These are phyloP conservation scores for Nitzschia sp. DNA, from an alignment of 108 stramenopile genomes.

Conservation along the genomic window DNA sequence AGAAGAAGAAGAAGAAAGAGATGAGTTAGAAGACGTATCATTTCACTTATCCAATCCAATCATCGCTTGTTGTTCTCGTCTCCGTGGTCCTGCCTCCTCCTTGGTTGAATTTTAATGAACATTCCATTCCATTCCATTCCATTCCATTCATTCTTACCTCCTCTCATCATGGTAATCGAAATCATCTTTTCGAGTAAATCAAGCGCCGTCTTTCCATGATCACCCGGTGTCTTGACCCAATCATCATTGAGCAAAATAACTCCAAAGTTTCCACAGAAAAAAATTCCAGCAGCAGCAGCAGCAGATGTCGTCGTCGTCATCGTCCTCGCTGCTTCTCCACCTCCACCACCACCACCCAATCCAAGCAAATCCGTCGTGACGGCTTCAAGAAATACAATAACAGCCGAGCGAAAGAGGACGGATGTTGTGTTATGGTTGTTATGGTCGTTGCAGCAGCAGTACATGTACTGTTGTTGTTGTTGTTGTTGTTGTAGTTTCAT, in stretches of 20 bases:
- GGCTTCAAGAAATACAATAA: slow-evolving; percentile 60
- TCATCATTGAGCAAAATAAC: slow-evolving; percentile 60
- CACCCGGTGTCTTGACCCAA: slow-evolving; percentile 54
- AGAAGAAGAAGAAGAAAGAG: too few relatives aligned
- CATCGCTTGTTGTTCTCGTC: too few relatives aligned
- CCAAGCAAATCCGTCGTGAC: slow-evolving; percentile 64
- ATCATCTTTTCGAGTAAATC: slow-evolving; percentile 75
- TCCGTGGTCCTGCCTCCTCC: too few relatives aligned
- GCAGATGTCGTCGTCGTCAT: neutral
- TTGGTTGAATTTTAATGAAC: too few relatives aligned
- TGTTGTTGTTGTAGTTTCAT: neutral
- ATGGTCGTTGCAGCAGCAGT: neutral
- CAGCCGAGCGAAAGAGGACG: slow-evolving; percentile 39
- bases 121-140: too few relatives aligned
- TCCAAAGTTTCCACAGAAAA: slow-evolving; percentile 85
- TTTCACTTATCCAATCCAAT: too few relatives aligned
- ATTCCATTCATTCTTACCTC: slow-evolving; percentile 10
- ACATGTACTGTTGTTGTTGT: slow-evolving; percentile 9
- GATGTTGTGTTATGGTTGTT: slow-evolving; percentile 26
- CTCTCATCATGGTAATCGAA: slow-evolving; percentile 85
- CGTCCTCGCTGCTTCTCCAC: neutral
- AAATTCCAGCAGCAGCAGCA: neutral
- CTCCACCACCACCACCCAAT: slow-evolving; percentile 19
- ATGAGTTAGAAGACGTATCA: too few relatives aligned
- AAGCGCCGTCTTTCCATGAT: slow-evolving; percentile 44